These are phyloP conservation scores for Leishmania braziliensis DNA, from an alignment of 208 protist species.

Conservation along the genomic window DNA sequence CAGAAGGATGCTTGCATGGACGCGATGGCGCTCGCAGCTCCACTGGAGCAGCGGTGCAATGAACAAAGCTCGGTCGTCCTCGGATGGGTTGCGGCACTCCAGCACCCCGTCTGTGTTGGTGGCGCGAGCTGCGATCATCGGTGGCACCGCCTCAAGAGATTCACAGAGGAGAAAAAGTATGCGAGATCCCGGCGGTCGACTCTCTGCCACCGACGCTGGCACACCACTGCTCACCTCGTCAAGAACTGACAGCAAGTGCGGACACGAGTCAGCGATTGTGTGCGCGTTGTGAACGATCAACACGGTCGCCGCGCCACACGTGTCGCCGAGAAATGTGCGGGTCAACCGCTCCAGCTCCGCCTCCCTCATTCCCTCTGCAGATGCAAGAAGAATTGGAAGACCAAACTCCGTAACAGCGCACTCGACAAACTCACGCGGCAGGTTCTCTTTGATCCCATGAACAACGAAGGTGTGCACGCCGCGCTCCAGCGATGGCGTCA, in stretches of 20 bases:
- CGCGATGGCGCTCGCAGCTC: constrained; percentile 21
- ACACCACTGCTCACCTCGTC: constrained; percentile 21
- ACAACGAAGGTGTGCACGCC: constrained; percentile 58
- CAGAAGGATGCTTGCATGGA: constrained; percentile 64
- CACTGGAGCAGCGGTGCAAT: constrained; percentile 24
- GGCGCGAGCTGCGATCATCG: constrained; percentile 67
- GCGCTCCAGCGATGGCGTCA: constrained; percentile 14
- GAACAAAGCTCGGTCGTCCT: constrained; percentile 57
- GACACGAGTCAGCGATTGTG: constrained; percentile 30
- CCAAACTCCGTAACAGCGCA: constrained; percentile 41
- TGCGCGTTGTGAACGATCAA: constrained; percentile 73
- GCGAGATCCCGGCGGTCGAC: constrained; percentile 7
- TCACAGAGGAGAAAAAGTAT: constrained; percentile 75
- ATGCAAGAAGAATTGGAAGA: constrained; percentile 38
- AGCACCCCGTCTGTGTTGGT: constrained; percentile 69
- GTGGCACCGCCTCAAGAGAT: constrained; percentile 63
- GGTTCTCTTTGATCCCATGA: constrained; percentile 72
- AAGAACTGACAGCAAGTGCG: constrained; percentile 54
- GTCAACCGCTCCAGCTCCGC: constrained; percentile 43
- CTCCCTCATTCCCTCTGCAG: constrained; percentile 47
- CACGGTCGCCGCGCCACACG: constrained; percentile 29
- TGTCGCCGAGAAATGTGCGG: constrained; percentile 30
- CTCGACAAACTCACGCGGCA: constrained; percentile 52
- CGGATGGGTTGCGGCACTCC: constrained; percentile 68
- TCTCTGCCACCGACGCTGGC: neutral